Base-by-base conservation (phyloP, 768 basidiomycete genomes). In the Hygrophoropsis aurantiaca region DNA sequence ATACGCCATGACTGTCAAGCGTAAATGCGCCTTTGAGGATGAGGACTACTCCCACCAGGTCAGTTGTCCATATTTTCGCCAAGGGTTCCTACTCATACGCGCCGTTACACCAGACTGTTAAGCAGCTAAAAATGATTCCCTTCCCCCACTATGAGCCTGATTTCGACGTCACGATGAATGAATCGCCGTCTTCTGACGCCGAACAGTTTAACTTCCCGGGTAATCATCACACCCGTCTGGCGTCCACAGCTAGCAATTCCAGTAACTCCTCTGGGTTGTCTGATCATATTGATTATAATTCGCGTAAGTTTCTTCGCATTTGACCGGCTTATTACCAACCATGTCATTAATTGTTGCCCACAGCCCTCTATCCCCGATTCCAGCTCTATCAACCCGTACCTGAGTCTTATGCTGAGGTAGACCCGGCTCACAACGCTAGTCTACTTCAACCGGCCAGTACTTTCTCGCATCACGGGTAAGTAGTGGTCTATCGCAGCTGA, bases 391-490 rank as follows among this genome's bases (percentile, higher is more conserved):
- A 85, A 46, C 78, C 81, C 26, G 72, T 74, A 47, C 72, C 77
- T 64, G 73, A 72, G 57, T 56, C 71, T 40, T 68, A 74, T 40
- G 74, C 74, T 44, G 71, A 70, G 33, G 70, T 78, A 51, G 71
- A 82, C 50, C 67, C 77, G 37, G 70, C 73, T 37, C 71, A 70
- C 51, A 50, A 56, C 18, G 68, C 87, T 49, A 83, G 87, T 44
- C 72, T 91, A 16, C 68, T 90, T 36, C 87, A 89, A 56, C 89
- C 89, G 2, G 71, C 71, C 19, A 73, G 72, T 53, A 62, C 65
- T 23, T 80, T 87, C 47, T 65, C 73, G 34, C 88, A 91, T 56
- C 85, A 90, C 55, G 82, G 87, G 88, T 90, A 77, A 65, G 77
- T 69, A 52, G 41, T 15, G 20, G 30, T 45, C 16, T 15, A 9